Percentiles rank a stretch among this genome's conserved stretches.
Conservation (phyloP, 176 grass and related monocot genomes). For the Cymbopogon citratus region DNA sequence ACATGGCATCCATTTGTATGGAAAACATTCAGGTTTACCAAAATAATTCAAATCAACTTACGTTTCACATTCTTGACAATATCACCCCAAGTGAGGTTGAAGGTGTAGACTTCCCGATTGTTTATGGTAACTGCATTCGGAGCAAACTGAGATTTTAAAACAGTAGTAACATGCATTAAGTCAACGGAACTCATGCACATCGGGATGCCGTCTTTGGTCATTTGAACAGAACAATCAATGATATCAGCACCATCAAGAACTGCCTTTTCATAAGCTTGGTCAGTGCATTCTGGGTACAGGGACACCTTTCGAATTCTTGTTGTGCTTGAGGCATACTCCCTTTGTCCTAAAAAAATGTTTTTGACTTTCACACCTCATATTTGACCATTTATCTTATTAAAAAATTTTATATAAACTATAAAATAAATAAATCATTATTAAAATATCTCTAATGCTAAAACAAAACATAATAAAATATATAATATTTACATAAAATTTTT, state of each 20-base stretch:
- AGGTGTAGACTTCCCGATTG: conserved; percentile 64
- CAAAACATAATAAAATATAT: no score
- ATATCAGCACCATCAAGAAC: conserved; percentile 70
- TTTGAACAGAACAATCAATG: conserved; percentile 87
- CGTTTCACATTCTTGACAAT: conserved; percentile 52
- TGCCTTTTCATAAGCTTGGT: conserved; percentile 79
- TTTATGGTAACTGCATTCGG: conserved; percentile 8
- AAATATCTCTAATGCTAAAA: no score
- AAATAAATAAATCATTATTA: no score
- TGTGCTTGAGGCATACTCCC: no score
- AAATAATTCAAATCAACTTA: conserved; percentile 45
- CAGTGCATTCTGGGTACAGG: conserved; percentile 86
- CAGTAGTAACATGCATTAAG: conserved; percentile 47
- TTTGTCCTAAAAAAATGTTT: no score
- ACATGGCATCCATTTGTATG: not conserved
- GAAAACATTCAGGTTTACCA: not conserved
- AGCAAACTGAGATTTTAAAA: conserved; percentile 49
- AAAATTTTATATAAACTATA: no score
- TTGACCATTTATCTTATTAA: no score
- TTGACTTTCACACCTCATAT: no score
- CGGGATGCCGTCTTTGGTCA: conserved; percentile 62
- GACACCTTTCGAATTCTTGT: no score
- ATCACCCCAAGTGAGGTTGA: conserved; percentile 87
- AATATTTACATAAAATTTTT: no score
- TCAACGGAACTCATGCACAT: conserved; percentile 80